Evolutionary conservation across 176 grass and related monocot genomes (phyloP).

Genomic region (Zea luxurians): DNA sequence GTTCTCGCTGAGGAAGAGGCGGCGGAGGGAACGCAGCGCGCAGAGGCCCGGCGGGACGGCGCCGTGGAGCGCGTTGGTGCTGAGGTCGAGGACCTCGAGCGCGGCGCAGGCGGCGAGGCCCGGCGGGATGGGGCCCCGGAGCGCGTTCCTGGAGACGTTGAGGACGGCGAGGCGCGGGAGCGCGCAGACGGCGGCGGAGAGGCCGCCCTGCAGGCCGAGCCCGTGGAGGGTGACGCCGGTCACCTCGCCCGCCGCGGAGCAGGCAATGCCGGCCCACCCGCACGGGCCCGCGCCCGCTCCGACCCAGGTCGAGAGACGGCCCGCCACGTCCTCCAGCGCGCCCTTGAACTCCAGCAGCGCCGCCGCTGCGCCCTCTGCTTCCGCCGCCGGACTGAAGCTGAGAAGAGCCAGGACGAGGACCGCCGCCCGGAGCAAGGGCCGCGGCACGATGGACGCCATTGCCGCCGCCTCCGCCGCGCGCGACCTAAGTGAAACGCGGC

Average conservation of each 20-base stretch:
- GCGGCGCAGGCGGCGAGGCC: constrained; percentile 51
- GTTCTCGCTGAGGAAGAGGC: constrained; percentile 95
- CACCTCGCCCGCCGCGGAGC: constrained; percentile 49
- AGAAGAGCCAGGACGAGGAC: constrained; percentile 5
- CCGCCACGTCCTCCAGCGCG: constrained; percentile 56
- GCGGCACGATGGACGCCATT: constrained; percentile 32
- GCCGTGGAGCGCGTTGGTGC: constrained; percentile 72
- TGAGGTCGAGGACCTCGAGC: constrained; percentile 85
- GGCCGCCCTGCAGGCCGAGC: constrained; percentile 61
- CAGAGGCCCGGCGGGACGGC: constrained; percentile 61
- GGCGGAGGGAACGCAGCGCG: constrained; percentile 43
- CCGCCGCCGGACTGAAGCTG: neutral
- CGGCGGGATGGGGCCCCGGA: constrained; percentile 54
- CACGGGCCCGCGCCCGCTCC: constrained; percentile 50
- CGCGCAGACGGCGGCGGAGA: constrained; percentile 61
- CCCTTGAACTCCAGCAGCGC: constrained; percentile 62
- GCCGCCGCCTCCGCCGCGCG: neutral
- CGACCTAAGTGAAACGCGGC: neutral
- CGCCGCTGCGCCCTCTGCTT: neutral
- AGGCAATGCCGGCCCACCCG: constrained; percentile 76
- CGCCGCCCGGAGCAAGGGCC: constrained; percentile 14
- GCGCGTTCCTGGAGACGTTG: constrained; percentile 79
- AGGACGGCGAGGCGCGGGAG: constrained; percentile 60
- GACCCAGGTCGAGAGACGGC: constrained; percentile 59
- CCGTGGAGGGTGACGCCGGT: constrained; percentile 57